These are phyloP conservation scores for Calonectria naviculata DNA, from an alignment of 2,329 filamentous ascomycete species.

Conservation along the genomic window DNA sequence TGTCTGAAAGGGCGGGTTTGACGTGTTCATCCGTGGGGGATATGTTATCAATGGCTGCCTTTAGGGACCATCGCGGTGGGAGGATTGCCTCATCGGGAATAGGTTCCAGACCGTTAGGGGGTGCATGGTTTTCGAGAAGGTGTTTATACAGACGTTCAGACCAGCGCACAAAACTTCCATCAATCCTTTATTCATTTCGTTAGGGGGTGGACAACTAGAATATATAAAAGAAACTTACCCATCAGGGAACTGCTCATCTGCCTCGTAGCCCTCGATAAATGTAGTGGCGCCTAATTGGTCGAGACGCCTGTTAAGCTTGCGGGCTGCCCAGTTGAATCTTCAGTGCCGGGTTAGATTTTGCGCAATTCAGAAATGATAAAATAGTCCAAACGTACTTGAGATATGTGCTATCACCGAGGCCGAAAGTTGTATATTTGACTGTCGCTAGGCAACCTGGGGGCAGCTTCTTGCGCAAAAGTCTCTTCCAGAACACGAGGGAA, in stretches of 20 bases:
- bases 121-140: conserved; percentile 75
- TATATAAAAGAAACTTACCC: conserved; percentile 69
- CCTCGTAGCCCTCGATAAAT: conserved; percentile 84
- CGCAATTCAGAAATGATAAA: neutral
- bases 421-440: conserved; percentile 86
- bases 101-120: conserved; percentile 73
- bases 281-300: conserved; percentile 84
- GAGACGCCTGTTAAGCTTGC: conserved; percentile 87
- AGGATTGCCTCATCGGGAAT: conserved; percentile 81
- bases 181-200: conserved; percentile 66
- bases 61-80: conserved; percentile 73
- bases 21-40: conserved; percentile 23
- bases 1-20: conserved; percentile 24
- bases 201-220: neutral
- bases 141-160: conserved; percentile 72
- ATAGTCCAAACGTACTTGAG: conserved; percentile 70
- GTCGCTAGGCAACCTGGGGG: conserved; percentile 74
- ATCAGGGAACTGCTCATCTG: conserved; percentile 93
- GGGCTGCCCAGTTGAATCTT: conserved; percentile 92
- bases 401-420: conserved; percentile 95
- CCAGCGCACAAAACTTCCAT: conserved; percentile 87
- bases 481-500: conserved; percentile 85
- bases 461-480: conserved; percentile 82
- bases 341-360: conserved; percentile 1
- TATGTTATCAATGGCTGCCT: conserved; percentile 20